Base-by-base conservation (phyloP, 495 filamentous ascomycete species). In the Penicillium nucicola region DNA sequence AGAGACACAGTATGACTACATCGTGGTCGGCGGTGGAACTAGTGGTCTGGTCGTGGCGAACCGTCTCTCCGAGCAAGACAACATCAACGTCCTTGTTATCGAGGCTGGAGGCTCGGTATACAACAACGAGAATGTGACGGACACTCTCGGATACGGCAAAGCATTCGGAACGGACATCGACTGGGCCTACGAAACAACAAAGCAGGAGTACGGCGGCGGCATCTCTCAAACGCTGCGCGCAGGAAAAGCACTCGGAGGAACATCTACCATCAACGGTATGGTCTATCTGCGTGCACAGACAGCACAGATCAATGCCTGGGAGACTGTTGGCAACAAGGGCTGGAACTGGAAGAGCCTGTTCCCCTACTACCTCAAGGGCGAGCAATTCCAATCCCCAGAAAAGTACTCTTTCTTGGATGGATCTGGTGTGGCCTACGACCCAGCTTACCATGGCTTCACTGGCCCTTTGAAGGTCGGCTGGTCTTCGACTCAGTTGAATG, bases 11-110 rank as follows among this genome's bases (percentile, higher is more conserved):
- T 74, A 70, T 46, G 74, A 79, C 61, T 80, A 76, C 40, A 58
- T 81, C 14, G 65, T 82, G 15, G 67, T 79, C 10, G 79, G 79
- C 25, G 77, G 73, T 37, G 78, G 78, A 5, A 82, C 80, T 5
- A 64, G 69, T 45, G 80, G 80, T 14, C 69, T 84, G 15, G 71
- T 75, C 11, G 57, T 82, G 5, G 80, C 81, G 4, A 77, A 76
- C 57, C 71, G 79, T 11, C 70, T 84, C 4, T 77, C 77, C 2
- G 76, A 77, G 52, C 57, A 75, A 42, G 57, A 72, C 2, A 57
- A 68, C 40, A 43, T 77, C 23, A 71, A 56, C 5, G 74, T 84
- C 11, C 70, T 70, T 0, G 68, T 84, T 15, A 70, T 83, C 22
- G 81, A 85, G 63, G 79, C 80, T 14, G 81, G 82, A 2, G 62